A percentile compares a stretch with the other conserved stretches of the same genome.
phyloP scores from a whole-genome alignment of 2,329 filamentous ascomycete species.

The Dactylonectria macrodidyma region DNA sequence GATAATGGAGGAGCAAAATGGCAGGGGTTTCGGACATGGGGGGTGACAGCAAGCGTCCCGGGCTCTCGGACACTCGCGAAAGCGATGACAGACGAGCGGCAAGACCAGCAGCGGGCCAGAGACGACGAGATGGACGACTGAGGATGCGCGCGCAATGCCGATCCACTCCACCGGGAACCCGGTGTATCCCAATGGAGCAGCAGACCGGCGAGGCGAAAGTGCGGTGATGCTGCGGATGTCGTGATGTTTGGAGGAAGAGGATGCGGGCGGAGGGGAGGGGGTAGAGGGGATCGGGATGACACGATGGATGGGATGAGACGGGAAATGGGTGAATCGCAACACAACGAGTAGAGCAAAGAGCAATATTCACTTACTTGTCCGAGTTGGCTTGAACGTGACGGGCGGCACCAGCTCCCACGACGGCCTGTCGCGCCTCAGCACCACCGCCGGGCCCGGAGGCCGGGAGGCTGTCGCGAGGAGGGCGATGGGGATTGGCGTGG shows the following conservation, averaged over 20 bases:
- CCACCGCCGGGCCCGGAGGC: slow-evolving; percentile 64
- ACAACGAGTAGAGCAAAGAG: slow-evolving; percentile 15
- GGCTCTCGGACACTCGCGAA: slow-evolving; percentile 40
- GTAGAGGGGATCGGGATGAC: neutral
- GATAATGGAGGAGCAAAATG: slow-evolving; percentile 24
- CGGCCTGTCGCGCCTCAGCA: slow-evolving; percentile 61
- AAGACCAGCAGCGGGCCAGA: slow-evolving; percentile 32
- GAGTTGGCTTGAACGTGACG: slow-evolving; percentile 63
- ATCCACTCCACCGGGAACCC: slow-evolving; percentile 33
- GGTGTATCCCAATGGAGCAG: slow-evolving; percentile 19
- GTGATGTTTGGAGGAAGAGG: neutral
- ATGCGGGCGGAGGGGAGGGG: no score
- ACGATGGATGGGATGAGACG: slow-evolving; percentile 7
- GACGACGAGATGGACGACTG: slow-evolving; percentile 32
- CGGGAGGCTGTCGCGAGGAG: slow-evolving; percentile 68
- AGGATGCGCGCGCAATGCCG: slow-evolving; percentile 36
- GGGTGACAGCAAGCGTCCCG: slow-evolving; percentile 31
- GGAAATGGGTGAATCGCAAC: slow-evolving; percentile 14
- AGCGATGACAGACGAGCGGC: slow-evolving; percentile 33
- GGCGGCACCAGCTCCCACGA: slow-evolving; percentile 59
- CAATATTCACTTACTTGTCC: slow-evolving; percentile 68
- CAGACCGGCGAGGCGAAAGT: slow-evolving; percentile 17
- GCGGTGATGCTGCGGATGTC: slow-evolving; percentile 25
- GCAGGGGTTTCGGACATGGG: slow-evolving; percentile 38
- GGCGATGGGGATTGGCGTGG: slow-evolving; percentile 62